Evolutionary conservation across 805 yeast genomes (phyloP), one percentile per base, ranked within the genome.

Genomic region (Danielozyma ontarioensis): DNA sequence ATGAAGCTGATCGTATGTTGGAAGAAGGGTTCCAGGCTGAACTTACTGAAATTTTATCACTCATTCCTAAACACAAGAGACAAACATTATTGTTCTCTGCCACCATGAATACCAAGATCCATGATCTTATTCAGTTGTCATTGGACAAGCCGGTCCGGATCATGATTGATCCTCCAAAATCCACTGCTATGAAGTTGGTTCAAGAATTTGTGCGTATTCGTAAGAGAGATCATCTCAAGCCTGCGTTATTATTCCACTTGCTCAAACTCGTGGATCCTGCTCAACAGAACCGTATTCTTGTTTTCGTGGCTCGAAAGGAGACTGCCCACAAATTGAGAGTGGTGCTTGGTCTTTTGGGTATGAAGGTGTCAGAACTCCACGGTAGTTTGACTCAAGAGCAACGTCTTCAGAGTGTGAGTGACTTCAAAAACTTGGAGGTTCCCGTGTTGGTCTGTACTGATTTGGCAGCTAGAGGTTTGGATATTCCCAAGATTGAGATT

Each of bases 21-120:
- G 99, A 93, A 57, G 99, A 93, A 63, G 99, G 99, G 53, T 93
- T 93, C 76, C 96, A 89, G 61, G 86, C 80, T 33, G 98, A 93
- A 62, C 69, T 93, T 45, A 82, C 87, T 13, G 98, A 93, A 57
- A 90, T 93, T 39, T 73, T 93, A 60, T 74, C 83, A 11, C 68
- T 90, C 34, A 70, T 94, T 44, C 98, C 99, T 18, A 65, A 62
- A 44, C 75, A 80, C 32, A 86, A 86, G 62, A 79, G 97, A 58
- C 99, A 93, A 63, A 90, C 97, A 0, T 64, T 93, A 67, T 66
- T 93, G 48, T 93, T 89, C 51, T 93, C 98, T 23, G 99, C 99
- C 29, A 93, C 99, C 6, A 93, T 93, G 97, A 93, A 88, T 59
- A 86, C 95, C 18, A 83, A 80, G 50, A 88, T 93, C 46, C 87